Evolutionary conservation across 345 rosid genomes (phyloP).

Genomic region (Isatis tinctoria): DNA sequence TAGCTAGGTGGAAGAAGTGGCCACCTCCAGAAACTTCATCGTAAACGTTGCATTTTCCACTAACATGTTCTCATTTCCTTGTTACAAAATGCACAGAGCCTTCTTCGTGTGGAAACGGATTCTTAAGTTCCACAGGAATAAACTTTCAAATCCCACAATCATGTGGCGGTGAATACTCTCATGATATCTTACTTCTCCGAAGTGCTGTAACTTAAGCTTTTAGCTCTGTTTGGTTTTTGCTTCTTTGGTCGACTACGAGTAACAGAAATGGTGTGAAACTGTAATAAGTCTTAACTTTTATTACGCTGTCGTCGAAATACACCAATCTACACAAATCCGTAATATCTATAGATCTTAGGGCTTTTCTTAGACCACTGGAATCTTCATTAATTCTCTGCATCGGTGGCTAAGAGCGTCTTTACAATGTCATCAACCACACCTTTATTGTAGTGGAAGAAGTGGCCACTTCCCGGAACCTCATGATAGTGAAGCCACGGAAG

Average conservation of each 20-base stretch:
- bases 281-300: background rate
- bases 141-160: no score
- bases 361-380: background rate
- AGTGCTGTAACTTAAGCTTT: constrained; percentile 9
- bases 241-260: background rate
- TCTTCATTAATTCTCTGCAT: background rate
- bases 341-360: no score
- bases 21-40: no score
- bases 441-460: constrained; percentile 33
- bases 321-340: background rate
- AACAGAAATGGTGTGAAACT: background rate
- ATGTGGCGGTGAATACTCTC: no score
- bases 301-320: background rate
- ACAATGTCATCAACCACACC: constrained; percentile 43
- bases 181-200: no score
- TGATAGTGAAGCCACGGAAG: constrained; percentile 72
- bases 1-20: no score
- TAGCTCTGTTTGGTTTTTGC: background rate
- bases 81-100: constrained; percentile 62
- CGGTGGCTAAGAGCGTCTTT: constrained; percentile 38
- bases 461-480: constrained; percentile 57
- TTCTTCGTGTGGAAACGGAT: constrained; percentile 45
- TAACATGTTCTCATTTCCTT: constrained; percentile 58
- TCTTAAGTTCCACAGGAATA: constrained; percentile 43
- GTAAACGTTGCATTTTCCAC: constrained; percentile 1